Evolutionary conservation across 169 alveolate species (phyloP), one percentile per base, ranked within the genome.

Genomic region (Plasmodium reichenowi): DNA sequence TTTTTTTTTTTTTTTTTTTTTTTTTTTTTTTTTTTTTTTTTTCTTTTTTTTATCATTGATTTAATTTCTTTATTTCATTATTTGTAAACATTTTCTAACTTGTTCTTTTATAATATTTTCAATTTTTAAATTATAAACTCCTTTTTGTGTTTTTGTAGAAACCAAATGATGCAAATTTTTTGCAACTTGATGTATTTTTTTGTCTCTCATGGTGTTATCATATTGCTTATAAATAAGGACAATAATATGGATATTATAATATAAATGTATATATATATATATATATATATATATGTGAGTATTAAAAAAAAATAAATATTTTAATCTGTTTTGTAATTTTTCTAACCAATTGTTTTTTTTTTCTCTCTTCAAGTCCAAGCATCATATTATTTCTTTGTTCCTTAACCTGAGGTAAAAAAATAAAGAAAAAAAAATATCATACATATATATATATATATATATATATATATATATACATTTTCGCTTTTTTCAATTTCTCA

Each of bases 91-190:
- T 62, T 75, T 29, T 10, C 5, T 52, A 75, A 80, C 90, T 63
- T 80, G 90, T 26, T 80, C 64, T 32, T 70, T 67, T 52, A 80
- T 80, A 32, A 80, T 80, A 67, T 80, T 80, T 80, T 80, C 90
- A 43, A 80, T 80, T 72, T 70, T 80, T 22, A 38, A 67, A 80
- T 80, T 80, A 32, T 80, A 80, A 38, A 80, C 80, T 70, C 90
- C 90, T 48, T 38, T 66, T 58, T 80, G 90, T 5, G 90, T 80
- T 47, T 62, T 80, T 58, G 90, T 80, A 50, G 90, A 80, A 13
- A 80, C 72, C 26, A 80, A 43, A 26, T 80, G 90, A 9, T 80
- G 90, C 70, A 80, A 59, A 67, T 80, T 80, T 32, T 80, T 80
- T 59, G 90, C 90, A 32, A 62, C 90, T 17, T 67, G 52, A 66